These are phyloP conservation scores for Hericium alpestre DNA, from an alignment of 768 basidiomycete genomes.

Conservation along the genomic window DNA sequence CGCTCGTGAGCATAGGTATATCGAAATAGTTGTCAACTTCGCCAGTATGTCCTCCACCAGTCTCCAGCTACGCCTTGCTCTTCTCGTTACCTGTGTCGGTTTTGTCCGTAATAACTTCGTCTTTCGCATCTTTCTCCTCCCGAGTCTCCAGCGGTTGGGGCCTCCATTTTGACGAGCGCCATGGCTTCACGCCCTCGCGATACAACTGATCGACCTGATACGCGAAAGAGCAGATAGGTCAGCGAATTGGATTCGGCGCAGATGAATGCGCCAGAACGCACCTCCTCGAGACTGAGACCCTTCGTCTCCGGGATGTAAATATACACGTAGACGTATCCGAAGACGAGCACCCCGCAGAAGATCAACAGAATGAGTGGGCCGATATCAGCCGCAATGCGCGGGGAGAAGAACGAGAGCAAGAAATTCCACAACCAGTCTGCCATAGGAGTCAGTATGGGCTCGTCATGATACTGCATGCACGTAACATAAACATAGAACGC, in stretches of 20 bases:
- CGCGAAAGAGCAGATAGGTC: conserved; percentile 19
- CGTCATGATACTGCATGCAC: neutral
- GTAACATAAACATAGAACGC: conserved; percentile 12
- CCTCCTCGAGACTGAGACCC: conserved; percentile 67
- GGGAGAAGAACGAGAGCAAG: conserved; percentile 62
- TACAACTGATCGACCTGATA: conserved; percentile 57
- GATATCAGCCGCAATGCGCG: conserved; percentile 51
- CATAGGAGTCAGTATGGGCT: neutral
- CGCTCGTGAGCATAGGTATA: too few species aligned
- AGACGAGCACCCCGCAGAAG: conserved; percentile 64
- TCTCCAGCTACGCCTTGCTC: too few species aligned
- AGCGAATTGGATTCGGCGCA: too few species aligned
- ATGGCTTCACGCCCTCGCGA: conserved; percentile 53
- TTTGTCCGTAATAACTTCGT: neutral
- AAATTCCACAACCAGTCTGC: conserved; percentile 67
- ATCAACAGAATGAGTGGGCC: conserved; percentile 67
- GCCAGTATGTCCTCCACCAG: too few species aligned
- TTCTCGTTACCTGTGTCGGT: too few species aligned
- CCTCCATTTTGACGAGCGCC: conserved; percentile 49
- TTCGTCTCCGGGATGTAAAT: conserved; percentile 75
- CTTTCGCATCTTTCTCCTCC: neutral
- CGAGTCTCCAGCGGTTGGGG: neutral
- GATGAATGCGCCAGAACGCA: conserved; percentile 14
- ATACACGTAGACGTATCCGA: conserved; percentile 65
- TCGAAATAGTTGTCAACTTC: too few species aligned